Base-by-base conservation (phyloP, 768 basidiomycete species). In the Krasilnikovozyma curviuscula region DNA sequence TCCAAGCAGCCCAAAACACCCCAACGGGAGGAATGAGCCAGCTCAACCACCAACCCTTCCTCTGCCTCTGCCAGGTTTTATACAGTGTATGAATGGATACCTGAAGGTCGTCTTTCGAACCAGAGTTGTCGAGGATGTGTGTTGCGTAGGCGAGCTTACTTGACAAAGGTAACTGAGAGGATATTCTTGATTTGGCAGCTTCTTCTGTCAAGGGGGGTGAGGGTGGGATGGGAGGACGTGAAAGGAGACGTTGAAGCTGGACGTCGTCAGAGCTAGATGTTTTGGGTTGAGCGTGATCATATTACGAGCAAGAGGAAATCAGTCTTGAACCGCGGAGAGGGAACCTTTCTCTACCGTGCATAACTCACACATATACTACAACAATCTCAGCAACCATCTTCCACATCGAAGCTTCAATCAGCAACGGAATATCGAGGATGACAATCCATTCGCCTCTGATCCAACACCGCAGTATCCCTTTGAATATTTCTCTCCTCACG, bases 331-430 rank as follows among this genome's bases (percentile, higher is more conserved):
- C n/a, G n/a, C n/a, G n/a, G n/a, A n/a, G 40, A 30, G 38, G 33
- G 37, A 16, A 30, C 38, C 19, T 24, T 14, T n/a, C n/a, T n/a
- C n/a, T n/a, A n/a, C n/a, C n/a, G 21, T 29, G 23, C 16, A 35
- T 6, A 2, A 60, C 68, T 56, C 51, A 93, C 91, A 88, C 93
- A 60, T 85, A 89, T 5, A 93, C 88, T 9, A 98, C 78, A 3
- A 88, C 71, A 21, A 95, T 76, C 53, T 73, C 72, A 3, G 78
- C 86, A 38, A 88, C 80, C 71, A 74, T 80, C 58, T 72, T 75
- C 75, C 79, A 85, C 31, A 95, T 59, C 2, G 78, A 79, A 0
- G 81, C 77, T 62, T 98, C 93, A 48, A 98, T 79, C 48, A 98
- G 68, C 43, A 97, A 66, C 28, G 93, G 93, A 5, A 93, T 82